Conservation (phyloP, 768 basidiomycete genomes). For the Suillus cothurnatus region DNA sequence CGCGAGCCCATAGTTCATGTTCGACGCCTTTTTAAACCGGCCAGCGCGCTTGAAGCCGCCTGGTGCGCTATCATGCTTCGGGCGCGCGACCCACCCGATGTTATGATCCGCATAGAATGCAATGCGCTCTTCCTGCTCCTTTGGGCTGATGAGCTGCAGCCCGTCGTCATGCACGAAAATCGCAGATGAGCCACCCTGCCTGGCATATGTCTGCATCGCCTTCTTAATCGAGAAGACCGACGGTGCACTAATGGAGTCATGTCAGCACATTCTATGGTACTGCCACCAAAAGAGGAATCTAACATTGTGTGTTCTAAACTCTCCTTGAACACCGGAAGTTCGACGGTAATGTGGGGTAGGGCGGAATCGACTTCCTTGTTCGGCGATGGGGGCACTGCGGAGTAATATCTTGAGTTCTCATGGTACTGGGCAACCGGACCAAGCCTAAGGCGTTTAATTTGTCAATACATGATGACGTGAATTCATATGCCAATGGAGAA, state of each 20-base stretch:
- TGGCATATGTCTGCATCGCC: conserved; percentile 89
- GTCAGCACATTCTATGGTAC: conserved; percentile 18
- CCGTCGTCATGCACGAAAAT: conserved; percentile 89
- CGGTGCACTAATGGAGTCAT: conserved; percentile 49
- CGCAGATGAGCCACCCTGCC: conserved; percentile 82
- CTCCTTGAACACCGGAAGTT: conserved; percentile 89
- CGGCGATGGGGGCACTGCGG: conserved; percentile 60
- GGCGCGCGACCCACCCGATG: conserved; percentile 85
- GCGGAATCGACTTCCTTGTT: conserved; percentile 62
- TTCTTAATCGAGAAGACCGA: conserved; percentile 79
- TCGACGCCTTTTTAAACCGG: conserved; percentile 89
- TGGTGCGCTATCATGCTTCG: conserved; percentile 58
- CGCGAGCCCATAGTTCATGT: conserved; percentile 84
- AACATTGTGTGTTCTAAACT: conserved; percentile 80
- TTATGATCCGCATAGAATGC: conserved; percentile 75
- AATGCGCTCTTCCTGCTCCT: conserved; percentile 67
- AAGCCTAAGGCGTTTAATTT: conserved; percentile 42
- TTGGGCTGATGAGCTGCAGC: conserved; percentile 62
- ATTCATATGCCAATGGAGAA: conserved; percentile 6
- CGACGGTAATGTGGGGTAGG: conserved; percentile 76
- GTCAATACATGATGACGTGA: conserved; percentile 1
- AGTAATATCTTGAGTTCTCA: conserved; percentile 84
- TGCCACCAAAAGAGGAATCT: conserved; percentile 23
- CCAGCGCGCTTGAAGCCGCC: conserved; percentile 82
- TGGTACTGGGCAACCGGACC: conserved; percentile 86